phyloP scores from a whole-genome alignment of 495 filamentous ascomycete species.

The Astrocystis sublimbata region DNA sequence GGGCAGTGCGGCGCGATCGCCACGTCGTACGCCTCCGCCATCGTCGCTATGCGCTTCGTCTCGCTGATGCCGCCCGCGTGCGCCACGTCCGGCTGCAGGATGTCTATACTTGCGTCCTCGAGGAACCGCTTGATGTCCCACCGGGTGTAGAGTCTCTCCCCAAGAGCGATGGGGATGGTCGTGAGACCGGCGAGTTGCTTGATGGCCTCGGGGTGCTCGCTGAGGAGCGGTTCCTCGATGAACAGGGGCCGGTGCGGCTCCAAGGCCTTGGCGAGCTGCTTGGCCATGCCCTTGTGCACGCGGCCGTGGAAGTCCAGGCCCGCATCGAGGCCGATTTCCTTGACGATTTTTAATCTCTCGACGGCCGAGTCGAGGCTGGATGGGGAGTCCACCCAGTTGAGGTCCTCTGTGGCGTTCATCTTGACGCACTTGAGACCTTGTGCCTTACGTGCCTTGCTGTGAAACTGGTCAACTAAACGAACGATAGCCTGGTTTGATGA shows the following conservation, averaged over 20 bases:
- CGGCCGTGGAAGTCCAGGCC: constrained; percentile 77
- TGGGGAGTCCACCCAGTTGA: constrained; percentile 76
- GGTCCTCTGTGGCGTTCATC: constrained; percentile 78
- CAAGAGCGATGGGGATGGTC: constrained; percentile 68
- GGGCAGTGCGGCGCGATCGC: constrained; percentile 76
- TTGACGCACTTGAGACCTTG: constrained; percentile 73
- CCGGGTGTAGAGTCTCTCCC: constrained; percentile 68
- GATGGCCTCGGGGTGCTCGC: constrained; percentile 68
- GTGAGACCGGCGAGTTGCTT: constrained; percentile 63
- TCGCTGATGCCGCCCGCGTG: constrained; percentile 76
- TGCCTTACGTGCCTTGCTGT: constrained; percentile 57
- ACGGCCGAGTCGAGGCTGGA: constrained; percentile 60
- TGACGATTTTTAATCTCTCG: constrained; percentile 67
- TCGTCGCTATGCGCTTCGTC: constrained; percentile 65
- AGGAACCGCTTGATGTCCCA: constrained; percentile 76
- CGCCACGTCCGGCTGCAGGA: constrained; percentile 72
- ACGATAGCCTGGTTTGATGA: background rate
- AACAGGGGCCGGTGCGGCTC: constrained; percentile 71
- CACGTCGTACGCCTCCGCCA: constrained; percentile 76
- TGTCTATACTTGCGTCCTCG: constrained; percentile 64
- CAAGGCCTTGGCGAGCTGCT: constrained; percentile 70
- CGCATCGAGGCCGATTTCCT: constrained; percentile 65
- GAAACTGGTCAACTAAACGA: constrained; percentile 3
- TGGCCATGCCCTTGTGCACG: constrained; percentile 77
- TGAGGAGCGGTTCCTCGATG: constrained; percentile 74